Evolutionary conservation across 441 rosid species (phyloP), one percentile per base, ranked within the genome.

Genomic region (Isatis lusitanica): DNA sequence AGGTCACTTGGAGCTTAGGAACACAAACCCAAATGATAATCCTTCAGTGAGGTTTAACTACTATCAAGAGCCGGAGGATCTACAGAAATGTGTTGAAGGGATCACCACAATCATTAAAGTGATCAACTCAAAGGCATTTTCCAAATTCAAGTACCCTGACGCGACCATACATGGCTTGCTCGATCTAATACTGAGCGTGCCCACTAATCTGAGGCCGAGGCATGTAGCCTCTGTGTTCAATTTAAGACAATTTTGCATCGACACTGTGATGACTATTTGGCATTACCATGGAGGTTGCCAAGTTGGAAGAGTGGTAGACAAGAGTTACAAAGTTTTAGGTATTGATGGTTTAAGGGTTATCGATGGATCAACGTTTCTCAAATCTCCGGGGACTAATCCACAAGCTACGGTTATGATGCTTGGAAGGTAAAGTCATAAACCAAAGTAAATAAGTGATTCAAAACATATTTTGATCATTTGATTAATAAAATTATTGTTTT

Each of bases 331-430:
- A 63, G 89, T 88, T 9, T n/a, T 74, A 21, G 87, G 92, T 8
- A 68, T 87, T 7, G 86, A 87, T 71, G 56, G 66, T 5, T 64
- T 85, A 15, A 74, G 91, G 63, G 86, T 88, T 12, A 58, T 88
- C n/a, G 90, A 88, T 70, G 89, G 84, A 0, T 88, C 93, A 3
- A 85, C 89, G 1, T 88, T 86, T 80, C 61, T 51, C 9, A n/a
- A 52, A 39, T 82, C 90, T 9, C 93, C 93, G 0, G 90, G 93
- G 46, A 86, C 90, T 9, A 86, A 88, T 71, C 93, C 90, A 53
- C 93, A 88, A 72, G 88, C 90, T 35, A 85, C 93, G 5, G 78
- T 86, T 33, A 86, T 88, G 93, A 86, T 88, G 90, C 87, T 86
- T 1, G 93, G 90, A 80, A 85, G 93, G 90, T 88, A 79, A 81